phyloP scores from a whole-genome alignment of 768 basidiomycete species.

The Tephrocybe rancida region DNA sequence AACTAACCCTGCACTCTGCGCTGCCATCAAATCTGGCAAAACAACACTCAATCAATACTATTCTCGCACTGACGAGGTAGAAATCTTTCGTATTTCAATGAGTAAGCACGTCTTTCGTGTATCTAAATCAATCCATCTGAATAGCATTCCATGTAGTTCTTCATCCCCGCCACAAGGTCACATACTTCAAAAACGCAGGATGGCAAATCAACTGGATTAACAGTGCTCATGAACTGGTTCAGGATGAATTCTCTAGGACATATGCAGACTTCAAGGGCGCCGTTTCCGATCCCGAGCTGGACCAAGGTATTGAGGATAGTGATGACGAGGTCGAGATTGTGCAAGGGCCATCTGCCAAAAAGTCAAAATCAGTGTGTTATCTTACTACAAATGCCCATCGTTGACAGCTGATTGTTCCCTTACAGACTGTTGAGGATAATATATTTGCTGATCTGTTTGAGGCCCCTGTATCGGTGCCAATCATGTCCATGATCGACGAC shows the following conservation, averaged over 20 bases:
- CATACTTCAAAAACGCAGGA: conserved; percentile 28
- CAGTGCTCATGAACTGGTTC: conserved; percentile 22
- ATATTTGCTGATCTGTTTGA: conserved; percentile 24
- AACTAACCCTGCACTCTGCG: conserved; percentile 12
- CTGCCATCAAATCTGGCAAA: conserved; percentile 23
- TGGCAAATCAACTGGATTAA: conserved; percentile 34
- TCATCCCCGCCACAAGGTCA: conserved; percentile 35
- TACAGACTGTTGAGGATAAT: conserved; percentile 13
- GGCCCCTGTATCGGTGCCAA: not conserved
- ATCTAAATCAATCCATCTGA: not conserved
- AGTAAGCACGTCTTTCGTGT: conserved; percentile 23
- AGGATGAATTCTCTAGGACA: conserved; percentile 18
- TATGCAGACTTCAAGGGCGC: not conserved
- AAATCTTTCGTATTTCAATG: conserved; percentile 31
- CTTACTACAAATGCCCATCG: no score
- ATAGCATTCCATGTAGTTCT: conserved; percentile 26
- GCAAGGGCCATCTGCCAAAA: not conserved
- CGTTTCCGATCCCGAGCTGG: no score
- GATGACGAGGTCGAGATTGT: not conserved
- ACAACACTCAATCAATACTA: conserved; percentile 32
- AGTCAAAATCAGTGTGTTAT: no score
- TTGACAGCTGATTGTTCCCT: no score
- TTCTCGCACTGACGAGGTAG: conserved; percentile 22
- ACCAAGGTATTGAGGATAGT: no score
- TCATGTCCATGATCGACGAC: conserved; percentile 15